Evolutionary conservation across 2,329 filamentous ascomycete species (phyloP).

Genomic region (Aspergillus ruber): DNA sequence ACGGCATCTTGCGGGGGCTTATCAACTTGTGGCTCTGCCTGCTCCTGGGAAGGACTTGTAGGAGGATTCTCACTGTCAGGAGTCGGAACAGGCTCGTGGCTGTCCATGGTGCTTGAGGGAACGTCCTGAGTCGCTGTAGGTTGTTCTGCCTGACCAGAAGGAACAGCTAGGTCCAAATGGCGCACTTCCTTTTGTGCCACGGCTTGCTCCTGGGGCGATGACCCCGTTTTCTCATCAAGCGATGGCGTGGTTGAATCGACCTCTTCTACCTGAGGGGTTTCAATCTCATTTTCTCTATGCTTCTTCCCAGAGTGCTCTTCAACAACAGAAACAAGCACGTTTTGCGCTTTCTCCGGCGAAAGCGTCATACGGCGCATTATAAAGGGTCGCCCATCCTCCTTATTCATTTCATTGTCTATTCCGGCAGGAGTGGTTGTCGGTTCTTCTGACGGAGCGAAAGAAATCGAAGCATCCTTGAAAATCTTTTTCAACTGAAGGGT

Average conservation of each 20-base stretch:
- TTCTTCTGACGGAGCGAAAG: constrained; percentile 64
- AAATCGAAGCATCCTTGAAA: constrained; percentile 76
- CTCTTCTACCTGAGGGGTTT: constrained; percentile 10
- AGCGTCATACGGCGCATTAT: constrained; percentile 40
- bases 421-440: constrained; percentile 44
- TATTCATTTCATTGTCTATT: constrained; percentile 21
- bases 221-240: constrained; percentile 12
- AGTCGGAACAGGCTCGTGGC: constrained; percentile 4
- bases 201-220: constrained; percentile 17
- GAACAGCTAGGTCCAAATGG: constrained; percentile 55
- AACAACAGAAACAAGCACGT: constrained; percentile 59
- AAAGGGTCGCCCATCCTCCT: constrained; percentile 24
- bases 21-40: constrained; percentile 3
- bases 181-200: constrained; percentile 49
- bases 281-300: constrained; percentile 14
- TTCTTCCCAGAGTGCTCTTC: constrained; percentile 52
- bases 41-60: constrained; percentile 9
- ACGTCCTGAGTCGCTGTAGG: constrained; percentile 6
- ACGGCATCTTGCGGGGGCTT: constrained; percentile 8
- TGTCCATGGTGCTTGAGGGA: constrained; percentile 4
- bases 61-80: constrained; percentile 6
- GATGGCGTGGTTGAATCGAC: constrained; percentile 17
- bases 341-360: constrained; percentile 57
- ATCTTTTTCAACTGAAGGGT: constrained; percentile 90
- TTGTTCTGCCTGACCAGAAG: constrained; percentile 21